Evolutionary conservation across 371 early-diverging fungal genomes (phyloP).

Genomic region (Lichtheimia ornata): DNA sequence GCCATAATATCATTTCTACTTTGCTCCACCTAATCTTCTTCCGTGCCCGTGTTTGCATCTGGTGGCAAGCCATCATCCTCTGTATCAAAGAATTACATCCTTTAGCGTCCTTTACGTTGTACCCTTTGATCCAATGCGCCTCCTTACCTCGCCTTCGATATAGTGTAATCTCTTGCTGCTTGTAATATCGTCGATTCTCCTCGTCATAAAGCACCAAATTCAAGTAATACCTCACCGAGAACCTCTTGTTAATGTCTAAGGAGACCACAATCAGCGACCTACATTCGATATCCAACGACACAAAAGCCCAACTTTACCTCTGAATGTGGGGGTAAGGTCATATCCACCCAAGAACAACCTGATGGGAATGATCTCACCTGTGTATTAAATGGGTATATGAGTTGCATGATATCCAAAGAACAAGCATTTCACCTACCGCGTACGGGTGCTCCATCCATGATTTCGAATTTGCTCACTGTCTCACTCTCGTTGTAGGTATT

Average conservation of each 20-base stretch:
- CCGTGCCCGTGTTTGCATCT: neutral
- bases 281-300: neutral
- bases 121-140: neutral
- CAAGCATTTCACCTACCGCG: slow-evolving; percentile 52
- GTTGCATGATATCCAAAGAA: neutral
- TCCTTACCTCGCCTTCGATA: slow-evolving; percentile 60
- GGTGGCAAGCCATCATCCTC: neutral
- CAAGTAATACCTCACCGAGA: slow-evolving; percentile 94
- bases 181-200: slow-evolving; percentile 96
- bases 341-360: slow-evolving; percentile 95
- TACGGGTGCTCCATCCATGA: slow-evolving; percentile 99
- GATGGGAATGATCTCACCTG: slow-evolving; percentile 96
- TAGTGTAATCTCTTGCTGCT: slow-evolving; percentile 95
- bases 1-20: neutral
- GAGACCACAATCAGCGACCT: neutral
- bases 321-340: slow-evolving; percentile 88
- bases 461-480: slow-evolving; percentile 96
- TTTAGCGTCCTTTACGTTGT: neutral
- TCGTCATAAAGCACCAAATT: slow-evolving; percentile 97
- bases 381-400: neutral
- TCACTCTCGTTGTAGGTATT: slow-evolving; percentile 98
- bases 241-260: slow-evolving; percentile 90
- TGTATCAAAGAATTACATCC: neutral
- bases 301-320: slow-evolving; percentile 31
- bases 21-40: neutral